A percentile compares a stretch with the other conserved stretches of the same genome.
phyloP scores from a whole-genome alignment of 257 asterid genomes.

The Jacaranda copaia region DNA sequence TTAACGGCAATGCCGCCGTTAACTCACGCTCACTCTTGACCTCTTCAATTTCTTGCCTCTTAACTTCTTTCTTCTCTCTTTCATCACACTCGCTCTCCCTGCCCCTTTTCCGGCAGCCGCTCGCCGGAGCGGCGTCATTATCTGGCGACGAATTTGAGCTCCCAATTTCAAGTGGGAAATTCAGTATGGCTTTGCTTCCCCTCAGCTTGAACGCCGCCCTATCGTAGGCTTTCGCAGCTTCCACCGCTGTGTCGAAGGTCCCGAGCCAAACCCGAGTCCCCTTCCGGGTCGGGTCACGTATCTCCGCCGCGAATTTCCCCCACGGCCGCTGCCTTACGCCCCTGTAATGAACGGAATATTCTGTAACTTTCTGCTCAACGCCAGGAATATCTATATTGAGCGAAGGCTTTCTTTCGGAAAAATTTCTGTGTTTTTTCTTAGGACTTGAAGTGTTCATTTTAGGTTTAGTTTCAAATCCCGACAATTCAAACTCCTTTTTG shows the following conservation, averaged over 20 bases:
- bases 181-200: constrained; percentile 58
- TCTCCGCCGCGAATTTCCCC: constrained; percentile 69
- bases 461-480: constrained; percentile 44
- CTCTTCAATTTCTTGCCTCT: constrained; percentile 41
- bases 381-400: constrained; percentile 56
- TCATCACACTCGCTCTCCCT: constrained; percentile 38
- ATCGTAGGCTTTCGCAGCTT: constrained; percentile 63
- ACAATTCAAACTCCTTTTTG: constrained; percentile 14
- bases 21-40: constrained; percentile 10
- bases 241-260: constrained; percentile 58
- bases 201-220: constrained; percentile 64
- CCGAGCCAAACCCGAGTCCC: constrained; percentile 68
- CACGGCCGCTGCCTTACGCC: constrained; percentile 64
- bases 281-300: constrained; percentile 58
- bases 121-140: constrained; percentile 17
- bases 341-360: constrained; percentile 43
- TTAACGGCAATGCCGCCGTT: constrained; percentile 51
- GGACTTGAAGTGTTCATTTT: neutral
- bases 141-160: constrained; percentile 30
- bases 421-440: neutral
- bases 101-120: constrained; percentile 48
- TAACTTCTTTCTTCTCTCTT: constrained; percentile 37
- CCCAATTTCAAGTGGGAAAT: constrained; percentile 70
- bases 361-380: neutral
- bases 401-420: constrained; percentile 57